Conservation (phyloP, 1,139 yeast genomes). For the Candida albicans region DNA sequence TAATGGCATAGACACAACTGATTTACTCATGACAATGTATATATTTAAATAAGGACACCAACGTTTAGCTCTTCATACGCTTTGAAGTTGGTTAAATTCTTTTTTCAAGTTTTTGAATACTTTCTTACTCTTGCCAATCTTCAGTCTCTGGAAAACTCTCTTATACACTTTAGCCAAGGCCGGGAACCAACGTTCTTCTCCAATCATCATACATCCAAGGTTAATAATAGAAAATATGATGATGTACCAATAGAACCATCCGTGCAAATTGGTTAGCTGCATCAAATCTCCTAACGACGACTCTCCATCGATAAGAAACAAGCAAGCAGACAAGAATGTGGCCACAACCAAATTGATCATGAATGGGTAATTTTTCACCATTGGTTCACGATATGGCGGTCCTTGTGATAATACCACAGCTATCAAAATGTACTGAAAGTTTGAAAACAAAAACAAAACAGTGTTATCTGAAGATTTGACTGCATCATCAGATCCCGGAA, state of each 20-base stretch:
- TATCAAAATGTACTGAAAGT: slow-evolving; percentile 83
- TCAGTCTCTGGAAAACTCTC: slow-evolving; percentile 22
- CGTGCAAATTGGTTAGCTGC: slow-evolving; percentile 68
- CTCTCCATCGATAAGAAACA: slow-evolving; percentile 52
- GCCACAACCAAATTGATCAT: slow-evolving; percentile 59
- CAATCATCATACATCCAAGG: slow-evolving; percentile 45
- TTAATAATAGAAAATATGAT: slow-evolving; percentile 50
- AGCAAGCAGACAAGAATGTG: slow-evolving; percentile 42
- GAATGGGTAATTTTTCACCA: slow-evolving; percentile 68
- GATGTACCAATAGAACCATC: slow-evolving; percentile 51
- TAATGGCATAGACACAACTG: too few species aligned
- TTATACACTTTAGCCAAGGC: slow-evolving; percentile 33
- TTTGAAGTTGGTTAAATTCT: slow-evolving; percentile 20
- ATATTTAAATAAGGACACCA: too few species aligned
- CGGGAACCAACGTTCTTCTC: slow-evolving; percentile 39
- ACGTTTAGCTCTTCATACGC: slow-evolving; percentile 14
- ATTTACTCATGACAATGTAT: too few species aligned
- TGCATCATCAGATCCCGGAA: slow-evolving; percentile 81
- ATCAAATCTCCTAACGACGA: slow-evolving; percentile 63
- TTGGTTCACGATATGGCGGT: slow-evolving; percentile 90
- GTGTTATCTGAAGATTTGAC: slow-evolving; percentile 91
- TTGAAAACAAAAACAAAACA: slow-evolving; percentile 72
- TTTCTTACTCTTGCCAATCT: slow-evolving; percentile 35
- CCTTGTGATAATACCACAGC: slow-evolving; percentile 87
- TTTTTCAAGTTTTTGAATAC: slow-evolving; percentile 37